Conservation (phyloP, 192 early-diverging fungal species). For the Lunasporangiospora selenospora region DNA sequence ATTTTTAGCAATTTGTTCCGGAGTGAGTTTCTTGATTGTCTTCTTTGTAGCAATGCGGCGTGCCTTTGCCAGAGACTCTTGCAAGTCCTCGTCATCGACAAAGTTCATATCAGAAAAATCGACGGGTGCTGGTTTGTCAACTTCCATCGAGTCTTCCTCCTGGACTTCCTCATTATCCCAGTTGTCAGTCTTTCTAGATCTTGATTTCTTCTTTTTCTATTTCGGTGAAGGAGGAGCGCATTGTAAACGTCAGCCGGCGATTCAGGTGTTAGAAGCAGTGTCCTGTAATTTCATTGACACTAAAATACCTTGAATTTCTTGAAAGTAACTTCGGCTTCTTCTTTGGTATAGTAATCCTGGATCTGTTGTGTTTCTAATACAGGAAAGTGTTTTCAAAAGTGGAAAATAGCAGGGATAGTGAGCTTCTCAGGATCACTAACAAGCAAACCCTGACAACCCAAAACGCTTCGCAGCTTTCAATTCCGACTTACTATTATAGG, state of each 20-base stretch:
- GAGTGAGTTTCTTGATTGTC: slow-evolving; percentile 49
- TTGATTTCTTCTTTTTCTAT: slow-evolving; percentile 64
- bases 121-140: slow-evolving; percentile 22
- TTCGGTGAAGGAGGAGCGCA: not conserved
- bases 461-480: not conserved
- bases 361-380: slow-evolving; percentile 65
- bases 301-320: slow-evolving; percentile 78
- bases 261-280: not conserved
- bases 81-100: slow-evolving; percentile 97
- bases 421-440: too few relatives aligned
- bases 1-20: slow-evolving; percentile 70
- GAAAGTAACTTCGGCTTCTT: slow-evolving; percentile 79
- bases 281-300: not conserved
- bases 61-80: slow-evolving; percentile 79
- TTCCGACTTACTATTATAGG: slow-evolving; percentile 56
- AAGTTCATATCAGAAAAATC: slow-evolving; percentile 68
- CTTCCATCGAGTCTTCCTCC: slow-evolving; percentile 48
- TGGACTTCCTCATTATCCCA: slow-evolving; percentile 57
- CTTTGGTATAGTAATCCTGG: slow-evolving; percentile 90
- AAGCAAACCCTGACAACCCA: too few relatives aligned
- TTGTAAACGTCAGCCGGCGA: not conserved
- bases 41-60: slow-evolving; percentile 69
- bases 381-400: not conserved
- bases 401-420: not conserved
- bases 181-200: slow-evolving; percentile 50